Evolutionary conservation across 768 basidiomycete species (phyloP).

Genomic region (Rhodotorula diobovata): DNA sequence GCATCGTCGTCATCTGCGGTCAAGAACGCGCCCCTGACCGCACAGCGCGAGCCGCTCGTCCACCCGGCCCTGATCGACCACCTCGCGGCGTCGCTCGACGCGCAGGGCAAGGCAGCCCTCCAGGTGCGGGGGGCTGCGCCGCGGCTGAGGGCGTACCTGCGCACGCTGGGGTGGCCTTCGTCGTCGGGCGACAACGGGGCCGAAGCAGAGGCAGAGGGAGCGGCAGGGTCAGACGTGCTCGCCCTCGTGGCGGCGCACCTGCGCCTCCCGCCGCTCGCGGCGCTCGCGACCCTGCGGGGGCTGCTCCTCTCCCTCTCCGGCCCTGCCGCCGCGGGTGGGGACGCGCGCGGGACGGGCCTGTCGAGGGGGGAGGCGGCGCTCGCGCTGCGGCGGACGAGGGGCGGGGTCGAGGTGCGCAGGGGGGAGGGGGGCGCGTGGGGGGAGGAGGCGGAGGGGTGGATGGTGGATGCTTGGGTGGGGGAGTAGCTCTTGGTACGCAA

Average conservation of each 20-base stretch:
- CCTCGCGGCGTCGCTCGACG: not conserved
- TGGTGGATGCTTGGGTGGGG: not conserved
- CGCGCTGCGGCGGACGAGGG: not conserved
- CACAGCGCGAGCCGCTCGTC: slow-evolving; percentile 29
- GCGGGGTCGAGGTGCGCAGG: not conserved
- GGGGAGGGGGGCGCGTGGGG: not conserved
- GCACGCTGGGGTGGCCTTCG: not conserved
- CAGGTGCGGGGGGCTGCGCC: not conserved
- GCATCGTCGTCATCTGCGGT: not conserved
- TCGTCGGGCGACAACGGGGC: not conserved
- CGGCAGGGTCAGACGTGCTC: not conserved
- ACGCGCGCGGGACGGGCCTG: no score
- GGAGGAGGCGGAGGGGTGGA: slow-evolving; percentile 2
- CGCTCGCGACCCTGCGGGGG: not conserved
- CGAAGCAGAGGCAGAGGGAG: not conserved
- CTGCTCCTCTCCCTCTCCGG: not conserved
- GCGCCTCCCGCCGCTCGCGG: not conserved
- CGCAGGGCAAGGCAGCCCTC: not conserved
- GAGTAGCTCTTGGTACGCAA: not conserved
- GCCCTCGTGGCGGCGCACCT: not conserved
- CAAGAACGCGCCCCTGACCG: not conserved
- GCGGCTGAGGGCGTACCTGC: not conserved
- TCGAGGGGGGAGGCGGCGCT: not conserved
- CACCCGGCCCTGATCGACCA: slow-evolving; percentile 30
- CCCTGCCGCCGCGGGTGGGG: no score